A percentile compares a stretch with the other conserved stretches of the same genome.
phyloP scores from a whole-genome alignment of 1,284 basidiomycete species.

The Microbotryum scabiosae region DNA sequence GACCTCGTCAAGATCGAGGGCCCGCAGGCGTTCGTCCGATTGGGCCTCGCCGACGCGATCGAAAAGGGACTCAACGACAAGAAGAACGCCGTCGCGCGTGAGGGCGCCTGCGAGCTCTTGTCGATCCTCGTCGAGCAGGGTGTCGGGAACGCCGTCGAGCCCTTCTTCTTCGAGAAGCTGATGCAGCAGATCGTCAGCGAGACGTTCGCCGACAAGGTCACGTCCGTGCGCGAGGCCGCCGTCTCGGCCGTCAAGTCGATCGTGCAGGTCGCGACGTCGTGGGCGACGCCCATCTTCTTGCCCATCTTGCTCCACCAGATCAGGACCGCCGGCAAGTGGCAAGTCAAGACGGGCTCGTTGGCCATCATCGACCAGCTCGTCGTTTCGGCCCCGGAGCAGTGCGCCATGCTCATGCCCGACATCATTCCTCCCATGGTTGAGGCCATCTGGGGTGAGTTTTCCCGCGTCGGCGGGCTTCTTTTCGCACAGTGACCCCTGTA shows the following conservation, averaged over 20 bases:
- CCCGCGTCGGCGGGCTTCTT: background rate
- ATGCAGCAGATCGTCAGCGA: slow-evolving; percentile 82
- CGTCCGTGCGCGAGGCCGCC: slow-evolving; percentile 72
- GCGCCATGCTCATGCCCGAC: slow-evolving; percentile 84
- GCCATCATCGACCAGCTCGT: slow-evolving; percentile 84
- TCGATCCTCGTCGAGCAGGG: slow-evolving; percentile 62
- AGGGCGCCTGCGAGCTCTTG: slow-evolving; percentile 70
- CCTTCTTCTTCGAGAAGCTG: slow-evolving; percentile 64
- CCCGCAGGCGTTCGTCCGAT: slow-evolving; percentile 65
- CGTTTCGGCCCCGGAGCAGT: slow-evolving; percentile 71
- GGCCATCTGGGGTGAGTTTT: slow-evolving; percentile 64
- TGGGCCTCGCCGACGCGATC: slow-evolving; percentile 66
- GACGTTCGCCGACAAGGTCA: slow-evolving; percentile 85
- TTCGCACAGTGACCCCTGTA: background rate
- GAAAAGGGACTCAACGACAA: slow-evolving; percentile 49
- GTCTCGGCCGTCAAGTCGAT: slow-evolving; percentile 74
- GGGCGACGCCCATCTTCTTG: slow-evolving; percentile 77
- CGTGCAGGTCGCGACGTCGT: slow-evolving; percentile 77
- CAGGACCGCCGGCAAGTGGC: slow-evolving; percentile 97
- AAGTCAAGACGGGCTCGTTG: slow-evolving; percentile 89
- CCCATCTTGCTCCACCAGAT: slow-evolving; percentile 88
- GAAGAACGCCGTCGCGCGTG: slow-evolving; percentile 61
- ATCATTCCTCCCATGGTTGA: slow-evolving; percentile 92
- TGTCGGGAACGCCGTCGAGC: slow-evolving; percentile 77
- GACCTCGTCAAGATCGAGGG: slow-evolving; percentile 52